Conservation (phyloP, 2,329 filamentous ascomycete species). For the Fusarium verrucosum region DNA sequence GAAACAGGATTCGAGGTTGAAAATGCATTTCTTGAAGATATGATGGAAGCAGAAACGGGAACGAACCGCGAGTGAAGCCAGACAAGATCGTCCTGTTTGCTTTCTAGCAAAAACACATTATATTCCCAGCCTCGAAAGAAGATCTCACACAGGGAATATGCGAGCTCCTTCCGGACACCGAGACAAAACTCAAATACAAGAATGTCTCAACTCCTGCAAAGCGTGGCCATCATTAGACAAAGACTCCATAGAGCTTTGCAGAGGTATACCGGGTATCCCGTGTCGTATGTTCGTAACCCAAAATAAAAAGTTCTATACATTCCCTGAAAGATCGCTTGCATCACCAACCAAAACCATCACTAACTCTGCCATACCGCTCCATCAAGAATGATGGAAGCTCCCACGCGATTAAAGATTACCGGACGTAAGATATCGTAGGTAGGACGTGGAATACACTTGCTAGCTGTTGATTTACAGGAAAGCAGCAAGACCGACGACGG, state of each 20-base stretch:
- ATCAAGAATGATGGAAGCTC: constrained; percentile 51
- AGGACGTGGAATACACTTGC: constrained; percentile 50
- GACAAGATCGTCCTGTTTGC: constrained; percentile 43
- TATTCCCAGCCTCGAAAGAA: constrained; percentile 46
- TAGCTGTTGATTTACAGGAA: constrained; percentile 63
- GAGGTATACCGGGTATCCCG: constrained; percentile 46
- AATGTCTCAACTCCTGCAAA: constrained; percentile 45
- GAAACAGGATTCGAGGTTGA: constrained; percentile 36
- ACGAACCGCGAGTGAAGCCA: constrained; percentile 39
- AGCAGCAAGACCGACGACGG: constrained; percentile 67
- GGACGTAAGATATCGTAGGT: constrained; percentile 54
- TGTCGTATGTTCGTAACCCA: constrained; percentile 51
- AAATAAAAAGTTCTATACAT: constrained; percentile 50
- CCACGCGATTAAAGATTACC: constrained; percentile 53
- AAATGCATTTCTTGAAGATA: constrained; percentile 37
- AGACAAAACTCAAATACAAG: constrained; percentile 44
- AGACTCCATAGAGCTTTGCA: constrained; percentile 47
- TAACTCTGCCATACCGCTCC: constrained; percentile 45
- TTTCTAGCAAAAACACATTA: constrained; percentile 44
- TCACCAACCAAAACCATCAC: constrained; percentile 44
- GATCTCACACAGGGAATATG: constrained; percentile 41
- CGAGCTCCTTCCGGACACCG: constrained; percentile 42
- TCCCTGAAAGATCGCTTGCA: constrained; percentile 42
- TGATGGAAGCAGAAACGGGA: constrained; percentile 27
- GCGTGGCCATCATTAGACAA: constrained; percentile 47